Conservation (phyloP, 2,329 filamentous ascomycete genomes). For the Curvularia sp. region DNA sequence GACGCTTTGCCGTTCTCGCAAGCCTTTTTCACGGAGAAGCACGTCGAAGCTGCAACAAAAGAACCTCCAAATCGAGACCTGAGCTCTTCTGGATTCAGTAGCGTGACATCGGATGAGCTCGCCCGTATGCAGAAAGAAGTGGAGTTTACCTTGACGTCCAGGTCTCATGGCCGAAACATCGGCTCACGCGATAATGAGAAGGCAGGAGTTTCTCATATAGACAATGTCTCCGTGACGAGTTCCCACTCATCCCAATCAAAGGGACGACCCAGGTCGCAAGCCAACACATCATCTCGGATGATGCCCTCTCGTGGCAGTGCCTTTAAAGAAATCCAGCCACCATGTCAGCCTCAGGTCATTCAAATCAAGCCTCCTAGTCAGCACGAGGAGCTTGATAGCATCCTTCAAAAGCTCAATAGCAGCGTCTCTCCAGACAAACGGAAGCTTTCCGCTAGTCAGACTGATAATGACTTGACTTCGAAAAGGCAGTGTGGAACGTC, state of each 20-base stretch:
- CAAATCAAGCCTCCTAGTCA: background rate
- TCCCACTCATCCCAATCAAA: slow-evolving; percentile 17
- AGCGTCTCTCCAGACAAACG: slow-evolving; percentile 18
- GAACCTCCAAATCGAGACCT: background rate
- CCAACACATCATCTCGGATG: slow-evolving; percentile 44
- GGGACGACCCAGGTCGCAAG: slow-evolving; percentile 38
- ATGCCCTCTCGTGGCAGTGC: slow-evolving; percentile 20
- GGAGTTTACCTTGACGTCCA: background rate
- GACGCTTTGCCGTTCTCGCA: slow-evolving; percentile 2
- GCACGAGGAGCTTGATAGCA: background rate
- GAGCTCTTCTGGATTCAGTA: slow-evolving; percentile 16
- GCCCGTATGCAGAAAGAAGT: slow-evolving; percentile 10
- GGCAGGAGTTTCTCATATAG: background rate
- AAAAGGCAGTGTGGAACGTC: slow-evolving; percentile 20
- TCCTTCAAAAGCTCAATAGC: background rate
- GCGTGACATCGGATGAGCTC: slow-evolving; percentile 22
- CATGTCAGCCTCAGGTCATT: background rate
- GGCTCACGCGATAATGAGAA: background rate
- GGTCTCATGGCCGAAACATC: background rate
- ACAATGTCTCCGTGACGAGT: slow-evolving; percentile 2
- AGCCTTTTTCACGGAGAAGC: background rate
- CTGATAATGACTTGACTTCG: background rate
- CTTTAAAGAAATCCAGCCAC: slow-evolving; percentile 1
- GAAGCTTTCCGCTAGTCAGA: slow-evolving; percentile 10
- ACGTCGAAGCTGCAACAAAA: background rate